phyloP scores from a whole-genome alignment of 768 basidiomycete species.

The Dacryopinax primogenitus region DNA sequence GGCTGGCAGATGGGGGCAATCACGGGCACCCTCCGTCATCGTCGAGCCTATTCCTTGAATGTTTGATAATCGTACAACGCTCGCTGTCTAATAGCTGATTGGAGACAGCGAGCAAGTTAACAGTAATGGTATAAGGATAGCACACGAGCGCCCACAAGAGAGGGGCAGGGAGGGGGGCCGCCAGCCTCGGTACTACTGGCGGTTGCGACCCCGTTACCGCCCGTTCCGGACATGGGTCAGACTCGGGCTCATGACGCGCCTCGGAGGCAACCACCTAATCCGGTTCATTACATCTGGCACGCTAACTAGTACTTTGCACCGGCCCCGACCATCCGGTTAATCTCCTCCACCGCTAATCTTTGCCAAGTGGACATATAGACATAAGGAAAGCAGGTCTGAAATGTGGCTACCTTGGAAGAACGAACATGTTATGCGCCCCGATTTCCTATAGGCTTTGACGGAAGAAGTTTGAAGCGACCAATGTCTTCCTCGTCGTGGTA shows the following conservation, averaged over 20 bases:
- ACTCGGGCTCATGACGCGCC: conserved; percentile 7
- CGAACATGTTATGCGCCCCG: too few relatives aligned
- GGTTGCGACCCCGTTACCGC: neutral
- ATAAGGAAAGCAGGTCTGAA: too few relatives aligned
- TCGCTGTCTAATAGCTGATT: neutral
- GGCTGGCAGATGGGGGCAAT: neutral
- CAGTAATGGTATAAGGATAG: neutral
- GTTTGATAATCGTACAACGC: conserved; percentile 7
- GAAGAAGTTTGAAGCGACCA: too few relatives aligned
- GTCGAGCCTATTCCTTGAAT: neutral
- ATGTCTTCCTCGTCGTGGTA: too few relatives aligned
- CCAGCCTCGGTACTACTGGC: neutral
- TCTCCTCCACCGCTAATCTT: neutral
- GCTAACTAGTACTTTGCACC: too few relatives aligned
- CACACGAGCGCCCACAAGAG: neutral
- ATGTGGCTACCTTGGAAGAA: too few relatives aligned
- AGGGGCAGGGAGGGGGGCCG: conserved; percentile 1
- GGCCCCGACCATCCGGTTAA: neutral
- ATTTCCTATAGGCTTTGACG: too few relatives aligned
- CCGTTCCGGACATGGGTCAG: neutral
- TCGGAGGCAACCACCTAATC: neutral
- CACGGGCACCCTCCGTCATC: conserved; percentile 3
- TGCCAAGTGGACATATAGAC: too few relatives aligned
- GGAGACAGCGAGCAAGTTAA: neutral
- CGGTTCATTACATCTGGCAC: conserved; percentile 8